These are phyloP conservation scores for Cyberlindnera petersonii DNA, from an alignment of 805 yeast genomes.

Conservation along the genomic window DNA sequence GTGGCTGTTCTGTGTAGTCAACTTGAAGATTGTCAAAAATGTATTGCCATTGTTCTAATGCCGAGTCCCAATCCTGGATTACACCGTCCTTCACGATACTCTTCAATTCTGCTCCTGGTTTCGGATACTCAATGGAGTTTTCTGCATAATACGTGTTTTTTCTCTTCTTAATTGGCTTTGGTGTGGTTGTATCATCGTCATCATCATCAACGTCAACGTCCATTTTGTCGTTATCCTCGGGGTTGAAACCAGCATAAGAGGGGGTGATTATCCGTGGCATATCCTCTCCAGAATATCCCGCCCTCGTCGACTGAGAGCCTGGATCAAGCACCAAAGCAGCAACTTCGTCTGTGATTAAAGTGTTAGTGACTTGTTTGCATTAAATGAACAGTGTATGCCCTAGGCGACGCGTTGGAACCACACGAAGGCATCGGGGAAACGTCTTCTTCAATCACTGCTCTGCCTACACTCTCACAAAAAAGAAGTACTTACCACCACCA, in stretches of 20 bases:
- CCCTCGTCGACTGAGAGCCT: slow-evolving; percentile 77
- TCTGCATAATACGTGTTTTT: slow-evolving; percentile 33
- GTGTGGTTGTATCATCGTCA: slow-evolving; percentile 20
- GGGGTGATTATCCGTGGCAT: slow-evolving; percentile 74
- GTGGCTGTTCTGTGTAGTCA: slow-evolving; percentile 64
- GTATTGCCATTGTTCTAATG: slow-evolving; percentile 66
- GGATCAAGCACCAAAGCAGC: slow-evolving; percentile 90
- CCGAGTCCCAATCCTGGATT: slow-evolving; percentile 83
- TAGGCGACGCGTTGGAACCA: no score
- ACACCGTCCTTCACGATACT: slow-evolving; percentile 59
- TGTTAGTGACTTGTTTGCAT: slow-evolving; percentile 10
- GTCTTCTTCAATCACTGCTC: no score
- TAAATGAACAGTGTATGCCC: background rate
- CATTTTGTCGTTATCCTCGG: slow-evolving; percentile 19
- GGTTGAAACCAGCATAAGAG: slow-evolving; percentile 51
- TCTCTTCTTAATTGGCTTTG: slow-evolving; percentile 18
- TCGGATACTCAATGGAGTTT: slow-evolving; percentile 47
- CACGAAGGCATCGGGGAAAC: no score
- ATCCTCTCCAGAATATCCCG: slow-evolving; percentile 93
- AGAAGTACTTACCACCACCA: slow-evolving; percentile 20
- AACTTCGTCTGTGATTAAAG: slow-evolving; percentile 57
- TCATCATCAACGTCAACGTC: slow-evolving; percentile 24
- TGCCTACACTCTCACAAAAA: no score
- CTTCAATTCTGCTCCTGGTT: slow-evolving; percentile 47
- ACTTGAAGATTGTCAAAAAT: slow-evolving; percentile 52